A percentile compares a stretch with the other conserved stretches of the same genome.
phyloP scores from a whole-genome alignment of 345 rosid species.

The Salix brachista region DNA sequence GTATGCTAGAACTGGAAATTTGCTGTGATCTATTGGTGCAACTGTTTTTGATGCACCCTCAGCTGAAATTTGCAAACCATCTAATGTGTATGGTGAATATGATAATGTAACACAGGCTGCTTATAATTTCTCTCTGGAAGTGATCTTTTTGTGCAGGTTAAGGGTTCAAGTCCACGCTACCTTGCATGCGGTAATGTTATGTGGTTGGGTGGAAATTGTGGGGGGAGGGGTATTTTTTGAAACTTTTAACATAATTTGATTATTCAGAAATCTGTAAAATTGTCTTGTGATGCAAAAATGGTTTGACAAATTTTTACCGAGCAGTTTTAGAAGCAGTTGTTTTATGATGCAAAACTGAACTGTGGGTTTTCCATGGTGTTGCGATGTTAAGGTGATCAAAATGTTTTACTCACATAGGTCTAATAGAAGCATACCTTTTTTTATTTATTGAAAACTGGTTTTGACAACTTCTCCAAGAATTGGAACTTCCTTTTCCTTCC shows the following conservation, averaged over 20 bases:
- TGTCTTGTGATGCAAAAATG: background rate
- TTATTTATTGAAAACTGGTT: background rate
- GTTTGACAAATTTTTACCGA: background rate
- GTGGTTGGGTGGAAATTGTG: background rate
- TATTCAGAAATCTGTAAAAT: background rate
- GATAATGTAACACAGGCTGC: background rate
- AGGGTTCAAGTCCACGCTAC: background rate
- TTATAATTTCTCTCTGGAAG: background rate
- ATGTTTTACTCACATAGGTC: background rate
- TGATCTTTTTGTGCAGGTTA: background rate
- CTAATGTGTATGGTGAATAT: background rate
- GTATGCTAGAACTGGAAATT: background rate
- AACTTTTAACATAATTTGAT: background rate
- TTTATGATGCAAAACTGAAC: background rate
- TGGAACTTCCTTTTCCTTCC: background rate
- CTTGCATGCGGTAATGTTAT: background rate
- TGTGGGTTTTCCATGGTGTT: background rate
- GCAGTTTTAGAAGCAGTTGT: background rate
- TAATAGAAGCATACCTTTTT: background rate
- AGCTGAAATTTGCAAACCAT: background rate
- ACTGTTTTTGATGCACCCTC: background rate
- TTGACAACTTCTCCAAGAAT: background rate
- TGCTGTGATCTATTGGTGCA: background rate
- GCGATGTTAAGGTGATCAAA: background rate
- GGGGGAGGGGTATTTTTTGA: background rate